Percentiles rank a stretch among this genome's conserved stretches.
Evolutionary conservation across 2,329 filamentous ascomycete genomes (phyloP).

Genomic region (Fusarium sp.): DNA sequence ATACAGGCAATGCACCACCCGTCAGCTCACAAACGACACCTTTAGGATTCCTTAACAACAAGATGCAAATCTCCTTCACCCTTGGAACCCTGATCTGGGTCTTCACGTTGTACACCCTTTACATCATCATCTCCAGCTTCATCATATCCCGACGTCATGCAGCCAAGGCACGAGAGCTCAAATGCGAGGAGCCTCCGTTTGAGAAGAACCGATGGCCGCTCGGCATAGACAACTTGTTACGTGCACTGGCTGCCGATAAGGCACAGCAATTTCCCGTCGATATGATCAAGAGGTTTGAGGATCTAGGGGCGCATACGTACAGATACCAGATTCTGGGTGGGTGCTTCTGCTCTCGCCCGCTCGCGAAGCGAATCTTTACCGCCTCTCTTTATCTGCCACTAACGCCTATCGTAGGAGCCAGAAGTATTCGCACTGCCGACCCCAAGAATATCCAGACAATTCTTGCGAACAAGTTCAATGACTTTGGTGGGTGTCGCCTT

Average conservation of each 20-base stretch:
- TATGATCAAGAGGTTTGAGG: not conserved
- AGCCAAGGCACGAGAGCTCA: not conserved
- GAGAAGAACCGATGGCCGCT: not conserved
- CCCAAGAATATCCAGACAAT: conserved; percentile 10
- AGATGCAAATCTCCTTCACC: not conserved
- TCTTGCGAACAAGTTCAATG: conserved; percentile 9
- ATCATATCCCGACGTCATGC: not conserved
- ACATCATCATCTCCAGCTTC: not conserved
- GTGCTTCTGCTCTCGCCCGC: not conserved
- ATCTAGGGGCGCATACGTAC: not conserved
- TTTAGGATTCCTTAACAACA: not conserved
- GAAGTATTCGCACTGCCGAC: not conserved
- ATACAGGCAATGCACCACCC: not conserved
- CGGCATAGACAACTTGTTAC: not conserved
- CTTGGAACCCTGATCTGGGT: not conserved
- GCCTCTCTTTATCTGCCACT: not conserved
- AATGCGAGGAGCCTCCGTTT: not conserved
- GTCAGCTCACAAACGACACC: not conserved
- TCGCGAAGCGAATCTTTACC: not conserved
- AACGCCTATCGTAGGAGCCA: not conserved
- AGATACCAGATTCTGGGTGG: not conserved
- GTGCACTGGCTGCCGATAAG: not conserved
- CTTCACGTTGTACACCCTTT: not conserved
- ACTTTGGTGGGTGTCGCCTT: not conserved
- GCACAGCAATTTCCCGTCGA: not conserved